A percentile compares a stretch with the other conserved stretches of the same genome.
Conservation (phyloP, 169 alveolate genomes). For the Plasmodium cynomolgi region DNA sequence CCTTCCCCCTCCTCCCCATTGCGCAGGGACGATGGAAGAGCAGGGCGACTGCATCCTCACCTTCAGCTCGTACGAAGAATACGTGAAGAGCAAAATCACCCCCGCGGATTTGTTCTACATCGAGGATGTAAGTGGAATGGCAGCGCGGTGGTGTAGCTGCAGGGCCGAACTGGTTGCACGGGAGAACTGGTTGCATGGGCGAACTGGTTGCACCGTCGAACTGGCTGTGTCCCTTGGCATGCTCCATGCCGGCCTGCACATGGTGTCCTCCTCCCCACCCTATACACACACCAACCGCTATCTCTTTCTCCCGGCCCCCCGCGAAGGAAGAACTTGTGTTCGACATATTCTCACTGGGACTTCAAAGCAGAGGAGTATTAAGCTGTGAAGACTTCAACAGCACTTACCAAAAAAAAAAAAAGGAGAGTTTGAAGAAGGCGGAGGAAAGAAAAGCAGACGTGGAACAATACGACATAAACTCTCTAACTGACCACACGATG, state of each 20-base stretch:
- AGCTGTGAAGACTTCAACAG: slow-evolving; percentile 66
- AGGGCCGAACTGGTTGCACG: too few relatives aligned
- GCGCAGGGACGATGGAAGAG: neutral
- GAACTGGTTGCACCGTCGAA: neutral
- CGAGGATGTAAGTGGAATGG: slow-evolving; percentile 44
- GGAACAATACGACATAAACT: slow-evolving; percentile 34
- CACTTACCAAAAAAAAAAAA: slow-evolving; percentile 16
- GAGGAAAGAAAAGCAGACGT: slow-evolving; percentile 16
- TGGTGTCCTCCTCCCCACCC: neutral
- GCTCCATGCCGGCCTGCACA: neutral
- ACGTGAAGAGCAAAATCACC: slow-evolving; percentile 47
- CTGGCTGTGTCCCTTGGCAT: neutral
- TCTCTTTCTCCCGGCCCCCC: neutral
- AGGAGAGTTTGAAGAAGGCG: slow-evolving; percentile 18
- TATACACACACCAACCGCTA: neutral
- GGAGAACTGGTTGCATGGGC: neutral
- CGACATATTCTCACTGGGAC: slow-evolving; percentile 58
- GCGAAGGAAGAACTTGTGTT: slow-evolving; percentile 39
- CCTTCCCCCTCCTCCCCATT: neutral
- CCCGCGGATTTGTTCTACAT: slow-evolving; percentile 64
- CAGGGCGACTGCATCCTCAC: slow-evolving; percentile 5
- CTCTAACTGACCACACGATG: slow-evolving; percentile 17
- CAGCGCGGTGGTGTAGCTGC: neutral
- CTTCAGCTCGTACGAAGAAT: slow-evolving; percentile 63
- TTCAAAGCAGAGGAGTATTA: slow-evolving; percentile 56